Evolutionary conservation across 148 eudicot species (phyloP), one percentile per base, ranked within the genome.

Genomic region (Gaultheria prostrata): DNA sequence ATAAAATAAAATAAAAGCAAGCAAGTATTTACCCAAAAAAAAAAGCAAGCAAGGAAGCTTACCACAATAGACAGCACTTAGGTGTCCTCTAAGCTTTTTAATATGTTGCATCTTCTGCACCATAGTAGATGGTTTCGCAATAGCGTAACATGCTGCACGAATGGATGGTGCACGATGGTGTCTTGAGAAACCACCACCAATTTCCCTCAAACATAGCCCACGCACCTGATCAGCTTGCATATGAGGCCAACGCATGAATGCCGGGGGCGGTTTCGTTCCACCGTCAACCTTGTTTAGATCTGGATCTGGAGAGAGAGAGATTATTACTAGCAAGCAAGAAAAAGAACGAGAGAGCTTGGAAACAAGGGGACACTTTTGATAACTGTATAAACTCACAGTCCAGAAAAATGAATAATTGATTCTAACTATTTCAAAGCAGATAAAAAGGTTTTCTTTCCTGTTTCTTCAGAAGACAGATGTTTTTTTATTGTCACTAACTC

Each of bases 11-110:
- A 13, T 35, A 65, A 20, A 61, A 53, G 12, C 26, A 21, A 75
- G 33, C 32, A 30, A 45, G 24, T n/a, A n/a, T n/a, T n/a, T n/a
- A n/a, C n/a, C n/a, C n/a, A 46, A 73, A 32, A 57, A 13, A 49
- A 65, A 20, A 61, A 53, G 12, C 26, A 21, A 75, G 33, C 32
- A 30, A 45, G 24, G 49, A 81, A 81, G 12, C 86, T 87, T 86
- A 95, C 99, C 99, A 90, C 99, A 97, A 88, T 97, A 97, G 80
- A 97, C 99, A 86, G 99, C 93, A 90, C 91, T 89, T 69, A 94
- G 88, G 79, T 97, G 99, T 63, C 99, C 99, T 84, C 99, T 93
- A 72, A 91, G 81, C 85, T 84, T 93, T 82, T 89, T 93, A 75
- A 90, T 87, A 85, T 95, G 91, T 85, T 95, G 93, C 98, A 97